These are phyloP conservation scores for Anthracocystis panici-leucophaei DNA, from an alignment of 1,284 basidiomycete species.

Conservation along the genomic window DNA sequence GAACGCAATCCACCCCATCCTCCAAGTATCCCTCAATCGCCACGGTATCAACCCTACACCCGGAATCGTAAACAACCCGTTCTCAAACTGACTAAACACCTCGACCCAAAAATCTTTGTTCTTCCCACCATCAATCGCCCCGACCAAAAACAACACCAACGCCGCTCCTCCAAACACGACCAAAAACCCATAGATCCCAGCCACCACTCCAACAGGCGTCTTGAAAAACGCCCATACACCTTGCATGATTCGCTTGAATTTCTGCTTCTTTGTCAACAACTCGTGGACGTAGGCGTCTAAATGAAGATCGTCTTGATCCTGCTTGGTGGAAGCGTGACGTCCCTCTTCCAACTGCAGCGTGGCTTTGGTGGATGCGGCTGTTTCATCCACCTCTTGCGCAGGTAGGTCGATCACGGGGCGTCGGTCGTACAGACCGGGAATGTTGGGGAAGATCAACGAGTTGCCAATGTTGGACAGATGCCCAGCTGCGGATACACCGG, in stretches of 20 bases:
- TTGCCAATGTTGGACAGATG: conserved; percentile 81
- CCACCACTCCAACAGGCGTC: conserved; percentile 78
- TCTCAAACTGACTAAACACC: conserved; percentile 81
- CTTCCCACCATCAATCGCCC: conserved; percentile 39
- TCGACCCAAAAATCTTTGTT: conserved; percentile 75
- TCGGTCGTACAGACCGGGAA: conserved; percentile 74
- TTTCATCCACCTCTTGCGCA: conserved; percentile 24
- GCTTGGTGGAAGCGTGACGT: conserved; percentile 1
- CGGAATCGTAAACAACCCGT: conserved; percentile 83
- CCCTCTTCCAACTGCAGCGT: conserved; percentile 41
- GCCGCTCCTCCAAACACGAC: conserved; percentile 54
- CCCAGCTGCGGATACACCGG: conserved; percentile 78
- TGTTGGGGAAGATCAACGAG: conserved; percentile 77
- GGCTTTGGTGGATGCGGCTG: conserved; percentile 21
- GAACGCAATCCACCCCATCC: conserved; percentile 79
- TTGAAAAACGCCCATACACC: conserved; percentile 87
- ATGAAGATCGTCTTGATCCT: conserved; percentile 37
- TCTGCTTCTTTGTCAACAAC: conserved; percentile 42
- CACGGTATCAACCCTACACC: conserved; percentile 76
- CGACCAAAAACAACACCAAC: conserved; percentile 46
- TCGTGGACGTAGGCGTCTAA: conserved; percentile 49
- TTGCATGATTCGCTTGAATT: conserved; percentile 75
- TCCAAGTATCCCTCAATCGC: conserved; percentile 81
- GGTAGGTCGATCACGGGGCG: conserved; percentile 77
- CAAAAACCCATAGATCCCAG: conserved; percentile 81